Evolutionary conservation across 139 green algal genomes (phyloP), one percentile per base, ranked within the genome.

Genomic region (Microglena sp.): DNA sequence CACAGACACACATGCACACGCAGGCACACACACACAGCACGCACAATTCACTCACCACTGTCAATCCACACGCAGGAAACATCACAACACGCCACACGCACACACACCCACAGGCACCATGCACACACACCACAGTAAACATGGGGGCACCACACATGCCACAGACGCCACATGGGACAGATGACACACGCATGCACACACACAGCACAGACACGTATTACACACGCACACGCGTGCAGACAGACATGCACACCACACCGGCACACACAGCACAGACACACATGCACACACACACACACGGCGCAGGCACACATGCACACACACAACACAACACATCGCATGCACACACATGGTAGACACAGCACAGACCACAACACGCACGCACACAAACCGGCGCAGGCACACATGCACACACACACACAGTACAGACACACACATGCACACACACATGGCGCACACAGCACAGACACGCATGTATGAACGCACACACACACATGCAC

Each of bases 381-480:
- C 55, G 36, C 55, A 62, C 55, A 62, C 55, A 62, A n/a, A n/a
- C n/a, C n/a, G n/a, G n/a, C n/a, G n/a, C n/a, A n/a, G n/a, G n/a
- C n/a, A n/a, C n/a, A n/a, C n/a, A n/a, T n/a, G n/a, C 55, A 62
- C 18, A 36, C 55, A 62, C 55, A 62, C 55, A 62, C 18, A 62
- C 29, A n/a, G 7, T 8, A 36, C 55, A 62, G 28, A 33, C 55
- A 62, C 55, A 62, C 55, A 33, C 18, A 62, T 29, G 36, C 55
- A 62, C 55, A 62, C 26, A 26, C 55, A 62, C 55, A 35, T 29
- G 4, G 28, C 27, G n/a, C 55, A 4, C 55, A 33, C 18, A 3
- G 4, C 54, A 6, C 54, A 3, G 5, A 33, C 54, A 27, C 54
- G 22, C 4, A 5, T 61, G 62, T 84, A 94, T n/a, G n/a, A n/a